Conservation (phyloP, 768 basidiomycete species). For the Nidula microcarpa region DNA sequence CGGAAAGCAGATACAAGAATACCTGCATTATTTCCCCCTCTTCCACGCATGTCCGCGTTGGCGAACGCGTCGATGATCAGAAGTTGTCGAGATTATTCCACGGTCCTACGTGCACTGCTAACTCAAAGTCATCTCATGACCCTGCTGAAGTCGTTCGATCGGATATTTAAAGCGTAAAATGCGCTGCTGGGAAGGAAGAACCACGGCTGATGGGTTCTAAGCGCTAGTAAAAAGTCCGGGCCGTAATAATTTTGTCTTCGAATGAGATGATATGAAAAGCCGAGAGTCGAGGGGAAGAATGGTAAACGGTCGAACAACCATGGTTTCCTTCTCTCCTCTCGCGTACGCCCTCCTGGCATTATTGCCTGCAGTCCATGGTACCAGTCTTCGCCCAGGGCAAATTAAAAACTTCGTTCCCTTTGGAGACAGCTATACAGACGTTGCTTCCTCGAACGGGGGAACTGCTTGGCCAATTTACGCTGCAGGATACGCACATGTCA, state of each 20-base stretch:
- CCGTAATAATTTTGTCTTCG: not conserved
- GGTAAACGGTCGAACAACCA: not conserved
- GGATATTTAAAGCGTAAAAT: not conserved
- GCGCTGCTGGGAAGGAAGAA: not conserved
- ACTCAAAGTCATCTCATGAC: not conserved
- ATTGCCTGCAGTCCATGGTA: not conserved
- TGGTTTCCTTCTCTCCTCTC: not conserved
- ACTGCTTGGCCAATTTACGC: slow-evolving; percentile 62
- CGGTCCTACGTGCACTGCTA: not conserved
- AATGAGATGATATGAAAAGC: not conserved
- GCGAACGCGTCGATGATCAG: not conserved
- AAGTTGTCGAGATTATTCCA: not conserved
- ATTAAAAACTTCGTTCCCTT: slow-evolving; percentile 67
- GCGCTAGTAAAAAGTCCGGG: not conserved
- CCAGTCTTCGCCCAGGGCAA: slow-evolving; percentile 23
- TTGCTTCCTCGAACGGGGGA: slow-evolving; percentile 39
- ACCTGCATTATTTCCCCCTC: not conserved
- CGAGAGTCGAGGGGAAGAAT: not conserved
- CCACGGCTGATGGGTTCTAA: not conserved
- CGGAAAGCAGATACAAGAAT: not conserved
- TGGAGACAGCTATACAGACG: slow-evolving; percentile 65
- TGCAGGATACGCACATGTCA: slow-evolving; percentile 48
- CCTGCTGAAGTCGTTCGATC: not conserved
- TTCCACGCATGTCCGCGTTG: not conserved
- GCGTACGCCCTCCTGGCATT: not conserved